phyloP scores from a whole-genome alignment of 2,329 filamentous ascomycete species.

The Daldinia sp. region DNA sequence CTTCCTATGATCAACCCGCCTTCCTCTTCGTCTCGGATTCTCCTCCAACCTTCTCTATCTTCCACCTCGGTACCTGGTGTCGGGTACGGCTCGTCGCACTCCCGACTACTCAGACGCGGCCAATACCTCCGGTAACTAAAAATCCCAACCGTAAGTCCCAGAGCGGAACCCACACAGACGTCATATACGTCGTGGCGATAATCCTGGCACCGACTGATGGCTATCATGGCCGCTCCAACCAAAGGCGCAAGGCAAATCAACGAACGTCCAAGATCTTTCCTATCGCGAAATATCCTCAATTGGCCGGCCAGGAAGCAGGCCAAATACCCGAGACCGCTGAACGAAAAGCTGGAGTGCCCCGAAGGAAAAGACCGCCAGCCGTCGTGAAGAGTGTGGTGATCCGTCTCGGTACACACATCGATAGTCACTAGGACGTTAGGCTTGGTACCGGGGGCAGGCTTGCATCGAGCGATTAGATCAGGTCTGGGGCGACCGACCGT shows the following conservation, averaged over 20 bases:
- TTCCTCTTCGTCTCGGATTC: slow-evolving; percentile 68
- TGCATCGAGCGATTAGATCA: slow-evolving; percentile 79
- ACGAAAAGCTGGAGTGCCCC: slow-evolving; percentile 83
- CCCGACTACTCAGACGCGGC: slow-evolving; percentile 64
- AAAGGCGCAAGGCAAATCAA: slow-evolving; percentile 70
- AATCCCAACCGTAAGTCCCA: slow-evolving; percentile 71
- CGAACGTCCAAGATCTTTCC: slow-evolving; percentile 66
- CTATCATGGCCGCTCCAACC: slow-evolving; percentile 74
- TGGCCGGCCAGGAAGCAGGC: slow-evolving; percentile 77
- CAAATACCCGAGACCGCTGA: slow-evolving; percentile 81
- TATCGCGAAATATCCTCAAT: slow-evolving; percentile 66
- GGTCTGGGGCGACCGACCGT: slow-evolving; percentile 79
- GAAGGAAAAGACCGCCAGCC: slow-evolving; percentile 88
- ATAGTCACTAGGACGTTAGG: slow-evolving; percentile 69
- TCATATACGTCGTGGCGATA: slow-evolving; percentile 80
- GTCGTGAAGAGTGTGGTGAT: slow-evolving; percentile 79
- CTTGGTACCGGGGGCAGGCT: slow-evolving; percentile 68
- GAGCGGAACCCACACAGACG: slow-evolving; percentile 69
- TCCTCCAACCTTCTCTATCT: slow-evolving; percentile 53
- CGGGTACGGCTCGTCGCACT: slow-evolving; percentile 70
- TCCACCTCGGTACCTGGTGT: slow-evolving; percentile 55
- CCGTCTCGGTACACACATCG: slow-evolving; percentile 77
- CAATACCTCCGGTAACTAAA: slow-evolving; percentile 76
- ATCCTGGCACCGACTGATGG: slow-evolving; percentile 76
- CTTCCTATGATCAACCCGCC: slow-evolving; percentile 52